Base-by-base conservation (phyloP, 805 yeast species). In the Schizosaccharomyces osmophilus region DNA sequence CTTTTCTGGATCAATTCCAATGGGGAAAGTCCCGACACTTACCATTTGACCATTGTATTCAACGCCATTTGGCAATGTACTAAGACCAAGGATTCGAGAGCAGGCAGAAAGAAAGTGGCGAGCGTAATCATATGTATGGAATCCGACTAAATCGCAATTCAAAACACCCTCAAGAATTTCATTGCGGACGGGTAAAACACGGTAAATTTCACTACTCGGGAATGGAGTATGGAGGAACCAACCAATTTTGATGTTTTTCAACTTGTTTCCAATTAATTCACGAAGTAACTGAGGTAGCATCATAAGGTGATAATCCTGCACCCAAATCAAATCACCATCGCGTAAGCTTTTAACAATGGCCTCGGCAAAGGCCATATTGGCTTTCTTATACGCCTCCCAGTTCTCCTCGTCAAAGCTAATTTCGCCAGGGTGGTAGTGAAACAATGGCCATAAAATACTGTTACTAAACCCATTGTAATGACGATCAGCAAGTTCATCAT, bases 401-500 rank as follows among this genome's bases (percentile, higher is more conserved):
- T 97, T 95, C 64, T 81, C 82, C 70, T 93, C 98, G 72, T 93
- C 98, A 69, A 93, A 93, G 70, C 87, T 89, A 85, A 94, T 93
- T 72, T 94, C 98, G 64, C 97, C 98, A 0, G 99, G 98, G 70
- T 93, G 98, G 73, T 93, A 93, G 71, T 93, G 99, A 75, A 93
- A 93, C 64, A 94, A 73, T 0, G 99, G 99, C 99, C 99, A 93
- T 65, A 93, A 74, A 65, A 93, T 93, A 17, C 95, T 85, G 72
- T 93, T 93, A 64, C 87, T 80, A 72, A 94, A 93, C 39, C 97
- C 98, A 70, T 94, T 93, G 73, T 93, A 93, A 73, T 93, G 97
- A 65, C 93, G 77, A 68, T 93, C 97, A 0, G 97, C 97, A 64
- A 93, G 78, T 64, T 85, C 87, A 68, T 93, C 97, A 64, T 82